Base-by-base conservation (phyloP, 139 green algal genomes). In the Picochlorum sp. region DNA sequence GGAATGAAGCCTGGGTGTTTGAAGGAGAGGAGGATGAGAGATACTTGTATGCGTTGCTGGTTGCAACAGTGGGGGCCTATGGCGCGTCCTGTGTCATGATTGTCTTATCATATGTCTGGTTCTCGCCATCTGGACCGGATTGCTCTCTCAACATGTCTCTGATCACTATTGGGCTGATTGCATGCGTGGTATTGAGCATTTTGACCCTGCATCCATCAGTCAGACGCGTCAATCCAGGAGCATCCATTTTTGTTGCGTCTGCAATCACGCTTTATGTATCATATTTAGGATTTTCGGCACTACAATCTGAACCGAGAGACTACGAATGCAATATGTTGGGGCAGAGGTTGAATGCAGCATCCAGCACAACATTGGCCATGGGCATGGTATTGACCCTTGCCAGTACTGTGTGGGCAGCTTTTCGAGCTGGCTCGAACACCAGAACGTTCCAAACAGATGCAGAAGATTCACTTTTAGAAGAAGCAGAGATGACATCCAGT, bases 241-340 rank as follows among this genome's bases (percentile, higher is more conserved):
- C 37, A 11, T 66, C 61, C n/a, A 89, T 99, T 32, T 96, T 99
- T 77, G 91, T 92, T 38, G 70, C 86, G 13, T 80, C 87, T 45
- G 71, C 86, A 37, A 81, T 96, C 59, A 70, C 78, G 2, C 65
- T 95, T 10, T 99, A 98, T 83, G 81, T 72, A 71, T 84, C 79
- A 50, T 98, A 97, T 86, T 79, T 98, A 8, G 79, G 64, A 72
- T 97, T 92, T 80, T 80, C 66, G 6, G 88, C 92, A 1, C 81
- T 98, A 45, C 71, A 83, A 61, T 74, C 55, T 8, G 85, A 97
- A 84, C 90, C 92, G 1, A 75, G 88, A 15, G 79, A 89, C 63
- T 95, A 97, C 70, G 72, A 76, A 49, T 98, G 92, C 89, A 98
- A 98, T 78, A 77, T 34, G 47, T 71, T 97, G 52, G 92, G 76